These are phyloP conservation scores for Dicorynia guianensis DNA, from an alignment of 306 rosid species.

Conservation along the genomic window DNA sequence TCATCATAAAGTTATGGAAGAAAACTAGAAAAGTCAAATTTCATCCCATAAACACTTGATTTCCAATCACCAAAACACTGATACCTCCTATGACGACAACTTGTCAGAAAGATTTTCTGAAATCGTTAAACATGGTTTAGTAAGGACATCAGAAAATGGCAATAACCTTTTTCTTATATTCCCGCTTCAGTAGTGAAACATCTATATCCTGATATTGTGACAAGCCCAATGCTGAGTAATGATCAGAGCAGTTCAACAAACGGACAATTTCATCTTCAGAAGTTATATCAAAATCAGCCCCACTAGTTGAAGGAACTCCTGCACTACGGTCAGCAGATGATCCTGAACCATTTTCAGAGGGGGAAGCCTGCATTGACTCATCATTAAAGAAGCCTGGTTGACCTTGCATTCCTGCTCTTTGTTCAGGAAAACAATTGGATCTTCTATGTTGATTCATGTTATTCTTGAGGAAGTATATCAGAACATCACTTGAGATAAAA, in stretches of 20 bases:
- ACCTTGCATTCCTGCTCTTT: conserved; percentile 77
- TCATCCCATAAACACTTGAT: conserved; percentile 30
- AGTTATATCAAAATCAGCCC: conserved; percentile 74
- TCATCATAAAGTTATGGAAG: conserved; percentile 22
- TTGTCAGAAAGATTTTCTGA: conserved; percentile 30
- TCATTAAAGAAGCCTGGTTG: conserved; percentile 70
- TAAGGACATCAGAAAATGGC: conserved; percentile 37
- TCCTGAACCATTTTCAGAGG: conserved; percentile 74
- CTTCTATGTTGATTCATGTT: conserved; percentile 72
- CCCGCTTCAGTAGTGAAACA: conserved; percentile 81
- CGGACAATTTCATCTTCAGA: conserved; percentile 97
- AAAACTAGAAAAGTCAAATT: conserved; percentile 31
- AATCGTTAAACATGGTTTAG: conserved; percentile 27
- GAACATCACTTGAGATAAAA: conserved; percentile 81
- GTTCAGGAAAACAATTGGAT: conserved; percentile 60
- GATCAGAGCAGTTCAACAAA: conserved; percentile 88
- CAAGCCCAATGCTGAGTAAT: conserved; percentile 86
- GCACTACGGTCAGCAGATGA: conserved; percentile 69
- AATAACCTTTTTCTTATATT: conserved; percentile 89
- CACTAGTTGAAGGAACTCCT: conserved; percentile 91
- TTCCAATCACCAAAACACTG: conserved; percentile 2
- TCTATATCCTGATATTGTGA: conserved; percentile 74
- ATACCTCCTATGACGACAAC: conserved; percentile 29
- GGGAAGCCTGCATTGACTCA: conserved; percentile 65
- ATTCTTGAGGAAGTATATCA: conserved; percentile 85